phyloP scores from a whole-genome alignment of 345 rosid species.

The Iberis pinnata region DNA sequence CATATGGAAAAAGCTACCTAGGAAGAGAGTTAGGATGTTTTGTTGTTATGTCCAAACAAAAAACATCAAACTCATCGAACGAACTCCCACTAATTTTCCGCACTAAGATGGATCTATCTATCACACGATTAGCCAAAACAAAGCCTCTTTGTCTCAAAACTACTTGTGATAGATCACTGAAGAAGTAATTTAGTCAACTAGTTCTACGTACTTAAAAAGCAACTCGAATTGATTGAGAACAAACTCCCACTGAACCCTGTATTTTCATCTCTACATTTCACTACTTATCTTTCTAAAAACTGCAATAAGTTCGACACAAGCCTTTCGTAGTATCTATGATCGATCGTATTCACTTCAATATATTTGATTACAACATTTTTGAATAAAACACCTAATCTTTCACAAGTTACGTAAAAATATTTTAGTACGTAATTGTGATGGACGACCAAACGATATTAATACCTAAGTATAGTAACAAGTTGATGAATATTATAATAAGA shows the following conservation, averaged over 20 bases:
- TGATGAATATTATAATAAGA: no score
- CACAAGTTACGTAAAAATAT: not conserved
- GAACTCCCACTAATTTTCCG: slow-evolving; percentile 19
- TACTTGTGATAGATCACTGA: slow-evolving; percentile 3
- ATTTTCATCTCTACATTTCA: no score
- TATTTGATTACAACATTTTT: no score
- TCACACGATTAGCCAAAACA: slow-evolving; percentile 18
- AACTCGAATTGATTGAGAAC: slow-evolving; percentile 10
- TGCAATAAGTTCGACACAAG: no score
- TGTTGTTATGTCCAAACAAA: slow-evolving; percentile 23
- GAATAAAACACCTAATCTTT: not conserved
- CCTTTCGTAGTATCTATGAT: no score
- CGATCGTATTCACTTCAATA: no score
- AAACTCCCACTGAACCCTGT: slow-evolving; percentile 14
- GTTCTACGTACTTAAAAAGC: slow-evolving; percentile 8
- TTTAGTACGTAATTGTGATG: no score
- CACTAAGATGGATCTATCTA: slow-evolving; percentile 25
- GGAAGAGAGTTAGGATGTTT: slow-evolving; percentile 21
- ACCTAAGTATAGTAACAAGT: no score
- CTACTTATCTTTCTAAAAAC: no score
- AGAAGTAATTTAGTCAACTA: not conserved
- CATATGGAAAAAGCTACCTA: slow-evolving; percentile 19
- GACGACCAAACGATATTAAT: no score
- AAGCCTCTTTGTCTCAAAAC: slow-evolving; percentile 16
- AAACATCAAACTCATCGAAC: slow-evolving; percentile 28